phyloP scores from a whole-genome alignment of 2,329 filamentous ascomycete genomes.

The Diaporthe aspalathi region DNA sequence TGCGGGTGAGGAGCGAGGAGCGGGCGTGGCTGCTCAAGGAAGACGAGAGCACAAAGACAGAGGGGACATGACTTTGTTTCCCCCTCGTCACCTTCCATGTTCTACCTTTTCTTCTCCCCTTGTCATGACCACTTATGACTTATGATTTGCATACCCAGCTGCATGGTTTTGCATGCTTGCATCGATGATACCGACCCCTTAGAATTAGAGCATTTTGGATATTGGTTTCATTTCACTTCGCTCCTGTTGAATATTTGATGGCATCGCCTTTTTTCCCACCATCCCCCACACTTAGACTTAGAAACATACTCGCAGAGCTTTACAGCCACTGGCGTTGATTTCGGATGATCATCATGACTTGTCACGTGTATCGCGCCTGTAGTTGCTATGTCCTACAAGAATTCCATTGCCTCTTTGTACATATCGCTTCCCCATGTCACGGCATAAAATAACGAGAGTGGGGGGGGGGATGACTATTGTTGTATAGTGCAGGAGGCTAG shows the following conservation, averaged over 20 bases:
- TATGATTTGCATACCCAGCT: conserved; percentile 22
- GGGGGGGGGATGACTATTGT: no score
- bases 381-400: no score
- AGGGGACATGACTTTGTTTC: neutral
- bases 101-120: no score
- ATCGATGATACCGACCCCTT: conserved; percentile 29
- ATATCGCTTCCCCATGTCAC: neutral
- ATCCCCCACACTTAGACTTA: neutral
- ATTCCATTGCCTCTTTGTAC: neutral
- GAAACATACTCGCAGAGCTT: neutral
- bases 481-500: no score
- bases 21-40: conserved; percentile 29
- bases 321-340: neutral
- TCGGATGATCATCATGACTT: neutral
- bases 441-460: neutral
- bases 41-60: neutral
- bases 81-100: neutral
- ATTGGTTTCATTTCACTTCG: neutral
- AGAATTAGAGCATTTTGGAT: conserved; percentile 15
- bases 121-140: conserved; percentile 25
- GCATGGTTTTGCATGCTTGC: conserved; percentile 16
- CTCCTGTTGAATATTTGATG: neutral
- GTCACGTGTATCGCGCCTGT: neutral
- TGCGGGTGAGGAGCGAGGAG: conserved; percentile 34
- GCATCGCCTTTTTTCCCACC: neutral